Conservation (phyloP, 2,329 filamentous ascomycete species). For the Fusarium miscanthi region DNA sequence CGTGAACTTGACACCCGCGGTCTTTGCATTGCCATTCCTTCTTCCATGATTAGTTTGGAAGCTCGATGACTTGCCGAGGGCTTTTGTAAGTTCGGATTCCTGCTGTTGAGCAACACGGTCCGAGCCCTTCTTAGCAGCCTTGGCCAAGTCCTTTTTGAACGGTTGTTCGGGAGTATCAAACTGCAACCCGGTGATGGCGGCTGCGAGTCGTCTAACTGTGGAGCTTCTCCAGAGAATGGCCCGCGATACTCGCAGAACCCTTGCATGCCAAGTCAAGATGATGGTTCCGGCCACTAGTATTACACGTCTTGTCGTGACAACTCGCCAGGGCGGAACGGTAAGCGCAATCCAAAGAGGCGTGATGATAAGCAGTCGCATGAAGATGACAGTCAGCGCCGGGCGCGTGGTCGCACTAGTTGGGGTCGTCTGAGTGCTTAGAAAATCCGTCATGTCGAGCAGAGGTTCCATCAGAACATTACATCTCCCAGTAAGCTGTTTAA, state of each 20-base stretch:
- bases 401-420: slow-evolving; percentile 91
- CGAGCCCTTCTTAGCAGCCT: slow-evolving; percentile 39
- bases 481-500: slow-evolving; percentile 88
- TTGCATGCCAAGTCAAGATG: slow-evolving; percentile 90
- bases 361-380: slow-evolving; percentile 87
- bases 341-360: slow-evolving; percentile 89
- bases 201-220: slow-evolving; percentile 74
- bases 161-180: slow-evolving; percentile 66
- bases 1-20: slow-evolving; percentile 90
- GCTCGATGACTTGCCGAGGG: slow-evolving; percentile 47
- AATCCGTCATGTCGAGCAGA: slow-evolving; percentile 88
- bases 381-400: slow-evolving; percentile 88
- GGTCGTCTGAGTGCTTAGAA: slow-evolving; percentile 89
- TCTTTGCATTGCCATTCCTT: slow-evolving; percentile 58
- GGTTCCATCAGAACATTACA: slow-evolving; percentile 95
- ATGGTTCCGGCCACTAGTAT: slow-evolving; percentile 88
- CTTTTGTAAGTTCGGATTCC: slow-evolving; percentile 61
- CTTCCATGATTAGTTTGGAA: slow-evolving; percentile 44
- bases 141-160: slow-evolving; percentile 43
- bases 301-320: slow-evolving; percentile 88
- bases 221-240: slow-evolving; percentile 91
- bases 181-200: slow-evolving; percentile 82
- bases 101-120: slow-evolving; percentile 29
- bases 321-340: slow-evolving; percentile 82
- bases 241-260: slow-evolving; percentile 84